Base-by-base conservation (phyloP, 768 basidiomycete species). In the Hericium alpestre region DNA sequence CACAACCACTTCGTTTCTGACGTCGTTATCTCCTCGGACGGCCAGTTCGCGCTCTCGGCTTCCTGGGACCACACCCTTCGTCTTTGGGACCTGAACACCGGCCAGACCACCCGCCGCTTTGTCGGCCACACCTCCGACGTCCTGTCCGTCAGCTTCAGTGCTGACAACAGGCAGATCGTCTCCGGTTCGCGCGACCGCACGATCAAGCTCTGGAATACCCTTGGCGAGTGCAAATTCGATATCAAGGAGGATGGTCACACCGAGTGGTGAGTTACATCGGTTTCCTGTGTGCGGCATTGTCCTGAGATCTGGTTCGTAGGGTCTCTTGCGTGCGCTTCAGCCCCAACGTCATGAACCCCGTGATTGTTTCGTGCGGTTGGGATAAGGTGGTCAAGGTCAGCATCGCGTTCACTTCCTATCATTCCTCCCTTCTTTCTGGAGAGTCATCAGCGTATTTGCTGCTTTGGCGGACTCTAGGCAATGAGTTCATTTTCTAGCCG, bases 41-140 rank as follows among this genome's bases (percentile, higher is more conserved):
- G 96, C 68, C 95, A 98, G 77, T 98, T 97, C 73, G 95, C 96
- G 49, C 87, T 99, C 60, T 98, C 96, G 61, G 90, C 96, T 40
- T 98, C 95, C 46, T 98, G 96, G 96, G 96, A 99, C 78, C 95
- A 98, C 79, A 98, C 96, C 40, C 89, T 99, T 67, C 90, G 96
- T 69, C 86, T 99, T 59, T 99, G 96, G 96, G 96, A 99, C 75
- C 83, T 99, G 60, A 97, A 97, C 84, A 97, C 89, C 51, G 96
- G 96, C 58, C 73, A 79, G 63, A 99, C 96, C 60, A 98, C 96
- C 63, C 90, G 93, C 69, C 87, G 91, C 68, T 99, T 99, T 70
- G 90, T 98, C 64, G 96, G 96, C 64, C 96, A 99, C 81, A 93
- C 85, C 60, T 90, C 91, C 62, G 96, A 99, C 69, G 95, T 99